These are phyloP conservation scores for Neurospora cerealis DNA, from an alignment of 495 filamentous ascomycete species.

Conservation along the genomic window DNA sequence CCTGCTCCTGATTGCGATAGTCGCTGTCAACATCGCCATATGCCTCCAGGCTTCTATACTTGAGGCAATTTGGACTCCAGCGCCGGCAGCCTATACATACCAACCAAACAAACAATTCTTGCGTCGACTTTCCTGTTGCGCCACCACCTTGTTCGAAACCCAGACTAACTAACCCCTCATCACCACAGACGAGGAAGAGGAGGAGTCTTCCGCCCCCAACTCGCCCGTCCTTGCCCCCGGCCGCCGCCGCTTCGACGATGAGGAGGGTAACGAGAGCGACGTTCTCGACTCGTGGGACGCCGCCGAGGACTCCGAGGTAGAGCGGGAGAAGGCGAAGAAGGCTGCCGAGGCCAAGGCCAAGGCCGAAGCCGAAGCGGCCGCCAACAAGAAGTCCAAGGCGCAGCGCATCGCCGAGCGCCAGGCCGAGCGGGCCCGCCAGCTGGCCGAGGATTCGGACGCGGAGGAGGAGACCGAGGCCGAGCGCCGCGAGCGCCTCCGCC, in stretches of 20 bases:
- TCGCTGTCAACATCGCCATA: neutral
- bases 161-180: conserved; percentile 26
- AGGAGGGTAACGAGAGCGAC: conserved; percentile 77
- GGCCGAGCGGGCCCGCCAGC: conserved; percentile 39
- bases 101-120: no score
- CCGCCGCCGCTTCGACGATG: conserved; percentile 75
- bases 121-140: conserved; percentile 1
- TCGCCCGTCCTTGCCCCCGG: conserved; percentile 46
- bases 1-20: neutral
- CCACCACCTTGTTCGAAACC: neutral
- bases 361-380: conserved; percentile 81
- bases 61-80: neutral
- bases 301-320: conserved; percentile 91
- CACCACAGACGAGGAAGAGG: conserved; percentile 40
- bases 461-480: conserved; percentile 62
- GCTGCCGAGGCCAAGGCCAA: conserved; percentile 80
- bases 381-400: conserved; percentile 81
- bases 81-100: neutral
- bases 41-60: neutral
- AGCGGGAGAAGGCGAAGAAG: conserved; percentile 87
- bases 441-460: conserved; percentile 44
- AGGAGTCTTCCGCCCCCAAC: conserved; percentile 51
- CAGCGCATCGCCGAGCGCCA: conserved; percentile 76
- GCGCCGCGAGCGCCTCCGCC: conserved; percentile 59
- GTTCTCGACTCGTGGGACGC: conserved; percentile 97